These are phyloP conservation scores for Porpolomopsis calyptriformis DNA, from an alignment of 768 basidiomycete species.

Conservation along the genomic window DNA sequence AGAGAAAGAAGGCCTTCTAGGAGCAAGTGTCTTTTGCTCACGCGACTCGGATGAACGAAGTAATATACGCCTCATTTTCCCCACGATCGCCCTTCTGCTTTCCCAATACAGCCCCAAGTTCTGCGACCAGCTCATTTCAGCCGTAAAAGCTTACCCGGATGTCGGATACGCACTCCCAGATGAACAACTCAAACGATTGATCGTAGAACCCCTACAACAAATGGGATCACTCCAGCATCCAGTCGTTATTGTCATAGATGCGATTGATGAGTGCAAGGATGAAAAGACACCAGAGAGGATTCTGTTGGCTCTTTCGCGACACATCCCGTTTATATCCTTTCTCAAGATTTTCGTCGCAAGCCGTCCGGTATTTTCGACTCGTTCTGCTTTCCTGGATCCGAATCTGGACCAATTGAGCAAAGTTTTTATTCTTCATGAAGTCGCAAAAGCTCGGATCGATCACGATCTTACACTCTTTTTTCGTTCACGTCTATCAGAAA, in stretches of 20 bases:
- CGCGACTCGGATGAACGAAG: conserved; percentile 16
- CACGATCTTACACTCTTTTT: conserved; percentile 14
- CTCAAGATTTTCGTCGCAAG: conserved; percentile 2
- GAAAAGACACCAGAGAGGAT: not conserved
- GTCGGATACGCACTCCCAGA: conserved; percentile 11
- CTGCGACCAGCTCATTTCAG: conserved; percentile 11
- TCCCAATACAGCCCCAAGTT: conserved; percentile 11
- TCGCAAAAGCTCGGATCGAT: not conserved
- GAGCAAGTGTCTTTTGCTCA: conserved; percentile 23
- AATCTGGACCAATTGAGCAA: not conserved
- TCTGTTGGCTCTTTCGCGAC: not conserved
- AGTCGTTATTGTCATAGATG: conserved; percentile 6
- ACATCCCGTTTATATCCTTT: not conserved
- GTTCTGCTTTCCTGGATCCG: not conserved
- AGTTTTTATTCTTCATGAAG: conserved; percentile 1
- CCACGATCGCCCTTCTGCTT: conserved; percentile 17
- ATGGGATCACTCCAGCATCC: not conserved
- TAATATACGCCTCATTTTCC: conserved; percentile 16
- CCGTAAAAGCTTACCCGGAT: conserved; percentile 14
- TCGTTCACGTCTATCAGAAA: conserved; percentile 9
- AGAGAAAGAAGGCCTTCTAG: conserved; percentile 11
- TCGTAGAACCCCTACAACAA: conserved; percentile 13
- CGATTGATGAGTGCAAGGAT: conserved; percentile 5
- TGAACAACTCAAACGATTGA: conserved; percentile 16
- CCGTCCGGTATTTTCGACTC: conserved; percentile 10